Evolutionary conservation across 805 yeast species (phyloP).

Genomic region (Candida sakaeoensis): DNA sequence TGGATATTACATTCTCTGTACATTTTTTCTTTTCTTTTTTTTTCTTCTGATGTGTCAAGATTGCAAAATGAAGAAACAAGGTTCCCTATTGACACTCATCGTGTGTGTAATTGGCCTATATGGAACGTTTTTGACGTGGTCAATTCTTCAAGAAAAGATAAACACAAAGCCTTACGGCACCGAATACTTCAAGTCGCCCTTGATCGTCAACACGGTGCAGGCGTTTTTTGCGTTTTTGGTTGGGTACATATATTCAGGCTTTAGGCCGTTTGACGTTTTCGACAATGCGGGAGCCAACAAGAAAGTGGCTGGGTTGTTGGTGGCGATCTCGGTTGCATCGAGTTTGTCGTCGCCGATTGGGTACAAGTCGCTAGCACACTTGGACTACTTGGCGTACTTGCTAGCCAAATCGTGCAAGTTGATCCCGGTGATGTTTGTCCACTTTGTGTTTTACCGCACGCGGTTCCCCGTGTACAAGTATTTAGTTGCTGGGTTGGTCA

Average conservation of each 20-base stretch:
- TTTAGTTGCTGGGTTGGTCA: constrained; percentile 71
- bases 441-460: constrained; percentile 63
- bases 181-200: constrained; percentile 66
- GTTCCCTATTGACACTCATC: constrained; percentile 24
- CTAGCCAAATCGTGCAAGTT: constrained; percentile 91
- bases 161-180: constrained; percentile 62
- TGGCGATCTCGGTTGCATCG: constrained; percentile 66
- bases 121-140: constrained; percentile 86
- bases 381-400: constrained; percentile 79
- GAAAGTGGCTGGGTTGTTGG: constrained; percentile 32
- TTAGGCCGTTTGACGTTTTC: constrained; percentile 27
- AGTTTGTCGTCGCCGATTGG: constrained; percentile 83
- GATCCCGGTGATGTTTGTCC: constrained; percentile 91
- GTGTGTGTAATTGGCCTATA: constrained; percentile 64
- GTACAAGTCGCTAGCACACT: constrained; percentile 70
- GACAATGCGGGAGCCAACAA: constrained; percentile 19
- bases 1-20: constrained; percentile 1
- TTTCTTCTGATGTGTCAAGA: neutral
- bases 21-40: neutral
- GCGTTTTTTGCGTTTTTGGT: constrained; percentile 66
- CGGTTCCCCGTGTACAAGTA: constrained; percentile 74
- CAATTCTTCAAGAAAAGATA: constrained; percentile 84
- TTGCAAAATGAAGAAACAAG: constrained; percentile 10
- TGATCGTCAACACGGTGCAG: constrained; percentile 74
- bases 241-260: constrained; percentile 57